Percentiles rank a stretch among this genome's conserved stretches.
Conservation (phyloP, 2,329 filamentous ascomycete genomes). For the Sporothrix pallida region DNA sequence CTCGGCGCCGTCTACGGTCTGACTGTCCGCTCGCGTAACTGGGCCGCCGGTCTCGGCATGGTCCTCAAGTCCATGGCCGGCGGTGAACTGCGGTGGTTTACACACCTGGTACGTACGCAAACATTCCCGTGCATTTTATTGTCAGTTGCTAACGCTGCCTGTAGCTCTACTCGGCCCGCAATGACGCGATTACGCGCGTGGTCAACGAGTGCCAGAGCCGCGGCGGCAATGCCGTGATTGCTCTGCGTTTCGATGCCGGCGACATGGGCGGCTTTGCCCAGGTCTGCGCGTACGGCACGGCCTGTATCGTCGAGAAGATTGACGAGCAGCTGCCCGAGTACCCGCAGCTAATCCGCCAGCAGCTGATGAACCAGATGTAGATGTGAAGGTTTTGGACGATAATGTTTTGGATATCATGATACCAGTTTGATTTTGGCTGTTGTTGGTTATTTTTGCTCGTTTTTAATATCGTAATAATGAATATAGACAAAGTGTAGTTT, state of each 20-base stretch:
- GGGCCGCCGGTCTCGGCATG: slow-evolving; percentile 61
- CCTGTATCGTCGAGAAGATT: slow-evolving; percentile 62
- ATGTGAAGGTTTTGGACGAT: neutral
- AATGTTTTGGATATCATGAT: neutral
- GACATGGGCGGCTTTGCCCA: slow-evolving; percentile 63
- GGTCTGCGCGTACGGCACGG: slow-evolving; percentile 66
- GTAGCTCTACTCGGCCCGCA: slow-evolving; percentile 61
- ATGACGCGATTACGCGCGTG: slow-evolving; percentile 61
- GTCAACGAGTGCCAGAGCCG: slow-evolving; percentile 62
- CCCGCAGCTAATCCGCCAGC: slow-evolving; percentile 40
- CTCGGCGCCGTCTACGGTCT: slow-evolving; percentile 59
- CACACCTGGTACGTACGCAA: slow-evolving; percentile 52
- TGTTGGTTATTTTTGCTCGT: neutral
- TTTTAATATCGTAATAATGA: neutral
- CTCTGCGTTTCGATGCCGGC: slow-evolving; percentile 62
- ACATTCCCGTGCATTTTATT: slow-evolving; percentile 10
- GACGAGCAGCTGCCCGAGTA: slow-evolving; percentile 44
- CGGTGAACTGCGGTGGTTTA: slow-evolving; percentile 65
- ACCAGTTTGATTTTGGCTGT: slow-evolving; percentile 16
- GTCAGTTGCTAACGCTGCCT: slow-evolving; percentile 23
- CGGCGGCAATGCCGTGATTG: slow-evolving; percentile 66
- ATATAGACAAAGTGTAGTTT: neutral
- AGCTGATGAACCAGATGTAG: slow-evolving; percentile 16
- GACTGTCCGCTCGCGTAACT: slow-evolving; percentile 57
- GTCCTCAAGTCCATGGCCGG: slow-evolving; percentile 62